phyloP scores from a whole-genome alignment of 371 early-diverging fungal genomes.

The Apophysomyces elegans region DNA sequence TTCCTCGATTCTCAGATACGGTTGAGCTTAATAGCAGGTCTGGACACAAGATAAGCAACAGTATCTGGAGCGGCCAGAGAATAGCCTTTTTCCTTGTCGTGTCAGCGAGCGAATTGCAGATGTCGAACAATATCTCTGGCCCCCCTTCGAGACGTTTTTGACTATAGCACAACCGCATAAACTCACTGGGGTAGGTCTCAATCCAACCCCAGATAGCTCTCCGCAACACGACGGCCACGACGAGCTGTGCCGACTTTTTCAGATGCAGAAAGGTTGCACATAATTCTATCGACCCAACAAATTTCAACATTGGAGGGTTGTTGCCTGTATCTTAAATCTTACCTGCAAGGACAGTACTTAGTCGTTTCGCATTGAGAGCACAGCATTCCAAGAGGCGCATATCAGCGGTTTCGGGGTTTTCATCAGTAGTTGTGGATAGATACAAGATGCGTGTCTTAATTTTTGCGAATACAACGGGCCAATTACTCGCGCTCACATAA shows the following conservation, averaged over 20 bases:
- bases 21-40: constrained; percentile 62
- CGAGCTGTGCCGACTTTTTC: constrained; percentile 70
- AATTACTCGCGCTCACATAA: constrained; percentile 83
- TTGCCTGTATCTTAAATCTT: constrained; percentile 2
- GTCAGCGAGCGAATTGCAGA: constrained; percentile 73
- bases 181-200: constrained; percentile 79
- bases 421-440: constrained; percentile 63
- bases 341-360: constrained; percentile 73
- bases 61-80: constrained; percentile 86
- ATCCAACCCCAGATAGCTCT: constrained; percentile 92
- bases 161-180: constrained; percentile 69
- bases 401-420: constrained; percentile 77
- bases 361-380: constrained; percentile 70
- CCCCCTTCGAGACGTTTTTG: constrained; percentile 80
- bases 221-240: constrained; percentile 71
- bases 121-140: constrained; percentile 80
- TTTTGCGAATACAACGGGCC: constrained; percentile 73
- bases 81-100: constrained; percentile 67
- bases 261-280: constrained; percentile 66
- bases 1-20: constrained; percentile 43
- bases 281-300: constrained; percentile 53
- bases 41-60: constrained; percentile 81
- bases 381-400: constrained; percentile 79
- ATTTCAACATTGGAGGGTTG: not conserved
- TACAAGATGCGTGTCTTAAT: constrained; percentile 64